Evolutionary conservation across 2,329 filamentous ascomycete genomes (phyloP), one percentile per base, ranked within the genome.

Genomic region (Xylaria sp.): DNA sequence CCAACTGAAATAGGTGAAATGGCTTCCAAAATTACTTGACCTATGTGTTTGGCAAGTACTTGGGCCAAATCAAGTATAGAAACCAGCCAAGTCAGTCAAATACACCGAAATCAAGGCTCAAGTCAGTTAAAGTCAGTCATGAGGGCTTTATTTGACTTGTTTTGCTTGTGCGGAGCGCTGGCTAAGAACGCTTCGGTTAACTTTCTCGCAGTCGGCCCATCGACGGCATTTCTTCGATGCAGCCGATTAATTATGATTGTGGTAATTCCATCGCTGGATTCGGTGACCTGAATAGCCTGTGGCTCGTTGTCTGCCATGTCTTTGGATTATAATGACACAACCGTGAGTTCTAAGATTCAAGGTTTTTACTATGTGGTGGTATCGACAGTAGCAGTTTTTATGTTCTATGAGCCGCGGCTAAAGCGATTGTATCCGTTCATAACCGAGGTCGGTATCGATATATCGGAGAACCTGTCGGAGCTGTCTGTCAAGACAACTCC

Each of bases 171-270:
- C n/a, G n/a, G n/a, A n/a, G n/a, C n/a, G n/a, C n/a, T n/a, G 10
- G 60, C 60, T 2, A 62, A 13, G 23, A 62, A 42, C 3, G 60
- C 60, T 2, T 62, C 48, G 1, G 60, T 53, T 48, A 62, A 21
- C 29, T 62, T 62, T 29, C 47, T 62, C 3, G 48, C 60, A 27
- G 60, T 62, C 16, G 48, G 48, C 16, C 35, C 48, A 21, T 62
- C 60, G 21, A 62, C 21, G 21, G 48, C 60, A 23, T 62, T 62
- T 16, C 23, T 32, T 13, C 60, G 60, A 42, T 44, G 60, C 3
- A 48, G 60, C 23, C 60, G 35, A 23, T 62, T 62, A 48, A 62
- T 42, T 1, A n/a, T 44, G 8, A 62, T 62, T 25, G 60, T 62
- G 4, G 60, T 62, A 48, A 62, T 62, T 35, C 60, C 60, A 32